Base-by-base conservation (phyloP, 2,329 filamentous ascomycete species). In the Bipolaris gigantea region DNA sequence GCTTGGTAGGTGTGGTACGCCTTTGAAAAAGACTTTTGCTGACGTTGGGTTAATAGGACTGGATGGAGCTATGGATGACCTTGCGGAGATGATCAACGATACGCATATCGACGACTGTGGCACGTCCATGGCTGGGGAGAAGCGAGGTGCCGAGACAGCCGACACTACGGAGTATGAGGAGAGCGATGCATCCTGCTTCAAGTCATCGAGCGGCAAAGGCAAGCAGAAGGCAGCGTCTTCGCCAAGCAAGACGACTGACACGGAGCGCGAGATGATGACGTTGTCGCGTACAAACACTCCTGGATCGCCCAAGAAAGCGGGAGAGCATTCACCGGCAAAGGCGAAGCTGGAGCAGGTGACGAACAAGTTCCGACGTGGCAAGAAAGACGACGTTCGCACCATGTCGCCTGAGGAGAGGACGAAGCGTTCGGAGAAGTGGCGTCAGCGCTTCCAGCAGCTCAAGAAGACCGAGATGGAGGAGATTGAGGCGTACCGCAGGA, bases 341-440 rank as follows among this genome's bases (percentile, higher is more conserved):
- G 76, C 71, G 44, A 77, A 75, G 66, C 75, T 80, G 43, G 77
- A 79, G 64, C 72, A 76, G 38, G 73, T 80, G 32, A 77, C 77
- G 27, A 77, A 75, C 67, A 79, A 75, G 57, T 76, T 78, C 51
- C 57, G 63, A 35, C 75, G 75, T 30, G 71, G 67, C 46, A 73
- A 69, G 63, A 69, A 71, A 50, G 66, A 73, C n/a, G 71, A 75
- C n/a, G 55, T 65, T 32, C 65, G 68, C 13, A 65, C 56, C 49
- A 68, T 73, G 65, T 73, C 70, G n/a, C 66, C 67, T 2, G 73
- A 73, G 15, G 71, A 75, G 6, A 75, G 73, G 64, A 61, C 57
- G 42, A 63, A 60, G 44, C 73, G 71, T 38, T 64, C 68, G 2
- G 61, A 73, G 54, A 70, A 72, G 51, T 76, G 74, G 74, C 68